Evolutionary conservation across 805 yeast species (phyloP).

Genomic region (Scheffersomyces coipomensis): DNA sequence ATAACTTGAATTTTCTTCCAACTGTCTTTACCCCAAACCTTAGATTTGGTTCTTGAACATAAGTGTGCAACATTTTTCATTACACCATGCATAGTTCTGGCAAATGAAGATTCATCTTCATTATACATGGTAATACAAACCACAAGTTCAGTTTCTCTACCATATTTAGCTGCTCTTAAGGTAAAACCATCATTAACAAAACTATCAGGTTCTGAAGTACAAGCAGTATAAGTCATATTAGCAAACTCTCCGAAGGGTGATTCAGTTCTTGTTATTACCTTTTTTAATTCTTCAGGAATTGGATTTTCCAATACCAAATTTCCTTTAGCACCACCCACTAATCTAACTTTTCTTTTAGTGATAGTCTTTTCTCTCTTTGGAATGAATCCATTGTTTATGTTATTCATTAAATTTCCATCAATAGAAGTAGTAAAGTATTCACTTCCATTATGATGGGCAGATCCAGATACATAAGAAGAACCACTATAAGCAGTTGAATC

Average conservation of each 20-base stretch:
- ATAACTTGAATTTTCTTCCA: constrained; percentile 96
- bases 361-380: constrained; percentile 69
- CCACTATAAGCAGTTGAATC: constrained; percentile 34
- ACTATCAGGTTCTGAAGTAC: constrained; percentile 89
- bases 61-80: constrained; percentile 90
- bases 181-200: constrained; percentile 80
- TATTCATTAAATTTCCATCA: constrained; percentile 47
- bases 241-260: constrained; percentile 82
- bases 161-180: constrained; percentile 78
- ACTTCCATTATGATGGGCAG: constrained; percentile 21
- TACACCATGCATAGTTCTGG: constrained; percentile 92
- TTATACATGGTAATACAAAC: constrained; percentile 97
- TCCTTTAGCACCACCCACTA: constrained; percentile 63
- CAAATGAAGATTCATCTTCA: constrained; percentile 85
- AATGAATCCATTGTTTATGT: constrained; percentile 35
- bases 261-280: constrained; percentile 82
- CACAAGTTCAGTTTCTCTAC: constrained; percentile 88
- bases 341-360: constrained; percentile 69
- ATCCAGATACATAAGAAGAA: constrained; percentile 24
- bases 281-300: constrained; percentile 82
- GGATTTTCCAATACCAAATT: constrained; percentile 91
- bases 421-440: constrained; percentile 46
- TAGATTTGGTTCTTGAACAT: constrained; percentile 74
- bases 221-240: constrained; percentile 96
- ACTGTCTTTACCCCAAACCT: constrained; percentile 93